Conservation (phyloP, 805 yeast genomes). For the Starmerella bombi region DNA sequence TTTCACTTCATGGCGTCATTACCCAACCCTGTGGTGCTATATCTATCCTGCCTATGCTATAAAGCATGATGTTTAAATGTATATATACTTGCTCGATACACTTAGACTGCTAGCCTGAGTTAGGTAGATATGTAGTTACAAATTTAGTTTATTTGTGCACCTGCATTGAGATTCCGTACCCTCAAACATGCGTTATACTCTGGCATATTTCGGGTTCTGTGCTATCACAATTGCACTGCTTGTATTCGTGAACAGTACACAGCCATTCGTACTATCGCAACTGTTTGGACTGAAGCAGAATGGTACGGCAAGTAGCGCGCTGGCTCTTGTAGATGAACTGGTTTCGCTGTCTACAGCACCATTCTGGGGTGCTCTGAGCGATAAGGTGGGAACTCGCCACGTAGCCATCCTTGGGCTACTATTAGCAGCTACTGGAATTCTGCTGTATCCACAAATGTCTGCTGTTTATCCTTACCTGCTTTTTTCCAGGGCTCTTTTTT, state of each 20-base stretch:
- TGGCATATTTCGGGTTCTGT: constrained; percentile 29
- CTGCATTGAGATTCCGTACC: too few relatives aligned
- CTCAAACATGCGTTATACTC: constrained; percentile 1
- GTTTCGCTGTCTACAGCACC: constrained; percentile 44
- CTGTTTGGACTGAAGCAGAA: constrained; percentile 26
- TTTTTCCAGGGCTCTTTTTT: constrained; percentile 42
- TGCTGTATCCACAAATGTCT: constrained; percentile 37
- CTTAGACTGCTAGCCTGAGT: too few relatives aligned
- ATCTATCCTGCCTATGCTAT: too few relatives aligned
- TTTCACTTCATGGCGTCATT: too few relatives aligned
- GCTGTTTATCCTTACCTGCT: constrained; percentile 40
- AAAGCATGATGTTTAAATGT: too few relatives aligned
- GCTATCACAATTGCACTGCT: constrained; percentile 32
- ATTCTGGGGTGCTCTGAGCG: constrained; percentile 48
- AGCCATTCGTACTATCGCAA: constrained; percentile 34
- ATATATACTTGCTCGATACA: too few relatives aligned
- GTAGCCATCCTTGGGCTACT: constrained; percentile 38
- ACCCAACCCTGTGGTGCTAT: too few relatives aligned
- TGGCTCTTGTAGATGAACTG: constrained; percentile 49
- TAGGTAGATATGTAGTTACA: too few relatives aligned
- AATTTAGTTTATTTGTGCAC: too few relatives aligned
- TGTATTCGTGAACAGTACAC: constrained; percentile 34
- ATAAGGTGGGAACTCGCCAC: constrained; percentile 47
- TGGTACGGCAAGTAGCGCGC: constrained; percentile 37
- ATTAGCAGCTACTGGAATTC: constrained; percentile 36